phyloP scores from a whole-genome alignment of 108 stramenopile species.

The Asterionellopsis glacialis region DNA sequence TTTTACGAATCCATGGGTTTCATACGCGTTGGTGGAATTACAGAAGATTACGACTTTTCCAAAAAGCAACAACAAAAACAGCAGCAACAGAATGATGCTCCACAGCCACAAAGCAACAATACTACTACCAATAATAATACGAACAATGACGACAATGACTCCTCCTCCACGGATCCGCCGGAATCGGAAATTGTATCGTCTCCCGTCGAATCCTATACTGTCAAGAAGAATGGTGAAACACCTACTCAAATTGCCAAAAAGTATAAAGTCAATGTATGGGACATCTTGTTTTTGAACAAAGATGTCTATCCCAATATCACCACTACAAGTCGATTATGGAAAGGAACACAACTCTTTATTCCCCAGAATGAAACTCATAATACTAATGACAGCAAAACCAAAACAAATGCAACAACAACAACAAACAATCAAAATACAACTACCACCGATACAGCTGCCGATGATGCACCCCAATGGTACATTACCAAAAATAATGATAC shows the following conservation, averaged over 20 bases:
- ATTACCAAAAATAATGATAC: slow-evolving; percentile 81
- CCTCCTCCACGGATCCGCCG: not conserved
- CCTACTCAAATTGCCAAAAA: slow-evolving; percentile 52
- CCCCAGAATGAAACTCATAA: not conserved
- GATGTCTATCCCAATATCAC: slow-evolving; percentile 40
- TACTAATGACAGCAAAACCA: not conserved
- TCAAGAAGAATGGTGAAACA: slow-evolving; percentile 50
- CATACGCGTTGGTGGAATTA: slow-evolving; percentile 75
- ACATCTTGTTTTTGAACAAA: slow-evolving; percentile 76
- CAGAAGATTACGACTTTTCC: not conserved
- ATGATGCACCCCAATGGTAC: slow-evolving; percentile 64
- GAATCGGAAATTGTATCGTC: slow-evolving; percentile 37
- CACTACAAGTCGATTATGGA: slow-evolving; percentile 48
- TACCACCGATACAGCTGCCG: no score
- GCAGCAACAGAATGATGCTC: slow-evolving; percentile 5
- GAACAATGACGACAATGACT: not conserved
- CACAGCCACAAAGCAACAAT: not conserved
- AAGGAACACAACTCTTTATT: slow-evolving; percentile 60
- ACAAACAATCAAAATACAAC: slow-evolving; percentile 5
- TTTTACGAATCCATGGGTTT: slow-evolving; percentile 91
- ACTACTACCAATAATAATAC: not conserved
- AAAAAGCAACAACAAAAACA: slow-evolving; percentile 7
- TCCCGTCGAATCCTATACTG: slow-evolving; percentile 41
- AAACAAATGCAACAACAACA: no score
- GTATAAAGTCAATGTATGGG: slow-evolving; percentile 70